phyloP scores from a whole-genome alignment of 441 rosid genomes.

The Manihot esculenta region DNA sequence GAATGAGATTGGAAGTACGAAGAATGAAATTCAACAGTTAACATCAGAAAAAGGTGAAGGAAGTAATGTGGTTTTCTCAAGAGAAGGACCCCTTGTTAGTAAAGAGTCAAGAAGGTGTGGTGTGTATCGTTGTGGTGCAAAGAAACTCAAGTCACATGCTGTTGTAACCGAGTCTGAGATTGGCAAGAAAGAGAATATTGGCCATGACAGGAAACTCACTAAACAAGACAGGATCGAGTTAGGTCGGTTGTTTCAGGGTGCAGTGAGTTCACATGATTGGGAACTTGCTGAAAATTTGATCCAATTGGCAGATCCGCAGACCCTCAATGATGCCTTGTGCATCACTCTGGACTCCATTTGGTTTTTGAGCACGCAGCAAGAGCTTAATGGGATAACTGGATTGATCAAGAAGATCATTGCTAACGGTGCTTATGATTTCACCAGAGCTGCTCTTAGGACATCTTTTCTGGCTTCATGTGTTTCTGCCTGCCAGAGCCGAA shows the following conservation, averaged over 20 bases:
- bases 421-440: constrained; percentile 90
- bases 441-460: constrained; percentile 93
- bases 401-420: constrained; percentile 70
- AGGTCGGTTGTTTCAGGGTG: constrained; percentile 76
- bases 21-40: constrained; percentile 35
- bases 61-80: constrained; percentile 62
- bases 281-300: constrained; percentile 71
- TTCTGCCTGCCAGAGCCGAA: constrained; percentile 90
- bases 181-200: constrained; percentile 43
- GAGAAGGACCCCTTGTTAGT: constrained; percentile 60
- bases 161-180: constrained; percentile 40
- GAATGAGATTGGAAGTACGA: constrained; percentile 37
- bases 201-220: constrained; percentile 61
- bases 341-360: constrained; percentile 88
- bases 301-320: constrained; percentile 64
- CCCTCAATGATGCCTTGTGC: constrained; percentile 84
- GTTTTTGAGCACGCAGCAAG: constrained; percentile 75
- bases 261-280: constrained; percentile 87
- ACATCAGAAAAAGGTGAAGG: constrained; percentile 55
- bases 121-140: constrained; percentile 52
- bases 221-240: constrained; percentile 72
- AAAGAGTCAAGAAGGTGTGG: constrained; percentile 42
- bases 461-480: constrained; percentile 95
- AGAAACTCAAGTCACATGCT: constrained; percentile 49
- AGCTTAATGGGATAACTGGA: constrained; percentile 61